These are phyloP conservation scores for Zygoascus hellenicus DNA, from an alignment of 1,139 yeast genomes.

Conservation along the genomic window DNA sequence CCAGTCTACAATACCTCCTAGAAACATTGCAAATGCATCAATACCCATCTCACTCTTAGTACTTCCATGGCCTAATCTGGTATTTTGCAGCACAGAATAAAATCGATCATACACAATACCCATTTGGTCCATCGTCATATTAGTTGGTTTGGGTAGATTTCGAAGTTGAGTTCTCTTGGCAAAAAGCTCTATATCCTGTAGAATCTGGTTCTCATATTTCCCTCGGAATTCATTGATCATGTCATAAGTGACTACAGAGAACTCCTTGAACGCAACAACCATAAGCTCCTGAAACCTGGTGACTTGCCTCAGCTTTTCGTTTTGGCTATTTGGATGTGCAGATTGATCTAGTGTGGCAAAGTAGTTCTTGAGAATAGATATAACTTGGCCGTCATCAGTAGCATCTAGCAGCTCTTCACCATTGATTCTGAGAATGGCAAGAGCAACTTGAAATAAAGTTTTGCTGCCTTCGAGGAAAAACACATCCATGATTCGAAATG, in stretches of 20 bases:
- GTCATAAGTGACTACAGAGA: slow-evolving; percentile 70
- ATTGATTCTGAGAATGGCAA: slow-evolving; percentile 79
- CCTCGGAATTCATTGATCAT: slow-evolving; percentile 63
- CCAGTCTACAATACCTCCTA: slow-evolving; percentile 84
- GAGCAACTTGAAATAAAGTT: slow-evolving; percentile 85
- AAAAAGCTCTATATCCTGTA: slow-evolving; percentile 80
- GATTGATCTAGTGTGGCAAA: slow-evolving; percentile 73
- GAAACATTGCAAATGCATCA: slow-evolving; percentile 62
- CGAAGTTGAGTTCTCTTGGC: slow-evolving; percentile 89
- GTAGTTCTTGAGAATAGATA: slow-evolving; percentile 75
- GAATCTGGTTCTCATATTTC: slow-evolving; percentile 68
- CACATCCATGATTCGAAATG: slow-evolving; percentile 86
- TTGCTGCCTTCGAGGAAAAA: slow-evolving; percentile 88
- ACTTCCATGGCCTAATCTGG: slow-evolving; percentile 63
- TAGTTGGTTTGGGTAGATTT: slow-evolving; percentile 67
- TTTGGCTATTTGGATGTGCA: slow-evolving; percentile 68
- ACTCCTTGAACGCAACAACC: slow-evolving; percentile 90
- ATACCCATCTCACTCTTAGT: slow-evolving; percentile 58
- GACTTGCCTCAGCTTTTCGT: slow-evolving; percentile 57
- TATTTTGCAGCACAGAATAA: slow-evolving; percentile 70
- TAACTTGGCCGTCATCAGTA: slow-evolving; percentile 90
- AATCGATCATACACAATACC: slow-evolving; percentile 79
- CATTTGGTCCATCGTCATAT: slow-evolving; percentile 52
- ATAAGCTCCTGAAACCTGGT: slow-evolving; percentile 86
- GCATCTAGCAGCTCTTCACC: slow-evolving; percentile 76